Evolutionary conservation across 192 early-diverging fungal species (phyloP).

Genomic region (Coemansia sp.): DNA sequence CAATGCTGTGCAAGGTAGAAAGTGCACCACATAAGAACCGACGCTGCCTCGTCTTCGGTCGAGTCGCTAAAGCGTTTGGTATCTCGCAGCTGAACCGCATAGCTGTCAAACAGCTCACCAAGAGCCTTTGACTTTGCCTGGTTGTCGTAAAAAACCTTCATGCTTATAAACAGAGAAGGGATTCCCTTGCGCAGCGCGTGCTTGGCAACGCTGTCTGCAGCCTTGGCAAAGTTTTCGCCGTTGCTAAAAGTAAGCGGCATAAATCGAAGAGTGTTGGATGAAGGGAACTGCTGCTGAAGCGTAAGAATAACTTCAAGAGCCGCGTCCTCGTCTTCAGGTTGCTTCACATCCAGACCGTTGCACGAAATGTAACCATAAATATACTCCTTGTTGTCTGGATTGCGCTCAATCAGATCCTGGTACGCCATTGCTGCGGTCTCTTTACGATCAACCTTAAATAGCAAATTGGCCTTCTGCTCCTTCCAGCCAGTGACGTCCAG

Average conservation of each 20-base stretch:
- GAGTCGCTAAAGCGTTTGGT: constrained; percentile 53
- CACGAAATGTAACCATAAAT: constrained; percentile 65
- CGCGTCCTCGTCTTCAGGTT: constrained; percentile 32
- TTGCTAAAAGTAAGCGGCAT: constrained; percentile 73
- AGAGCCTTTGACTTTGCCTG: constrained; percentile 68
- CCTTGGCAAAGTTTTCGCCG: constrained; percentile 64
- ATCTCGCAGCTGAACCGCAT: constrained; percentile 51
- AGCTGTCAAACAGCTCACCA: constrained; percentile 67
- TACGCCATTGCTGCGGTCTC: constrained; percentile 77
- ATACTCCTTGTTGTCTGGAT: constrained; percentile 79
- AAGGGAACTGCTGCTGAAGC: constrained; percentile 70
- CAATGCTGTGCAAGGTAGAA: constrained; percentile 91
- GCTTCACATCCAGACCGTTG: constrained; percentile 35
- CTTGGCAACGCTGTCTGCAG: constrained; percentile 68
- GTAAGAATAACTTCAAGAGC: constrained; percentile 50
- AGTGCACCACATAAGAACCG: constrained; percentile 82
- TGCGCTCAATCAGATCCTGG: constrained; percentile 70
- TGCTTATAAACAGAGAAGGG: constrained; percentile 84
- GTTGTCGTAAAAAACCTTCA: constrained; percentile 71
- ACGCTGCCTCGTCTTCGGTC: constrained; percentile 67
- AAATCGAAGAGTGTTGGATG: constrained; percentile 77
- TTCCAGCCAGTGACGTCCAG: constrained; percentile 73
- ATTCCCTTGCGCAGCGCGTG: constrained; percentile 86
- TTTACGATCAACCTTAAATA: constrained; percentile 64
- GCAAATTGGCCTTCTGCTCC: constrained; percentile 71